Evolutionary conservation across 768 basidiomycete genomes (phyloP).

Genomic region (Serendipita sp.): DNA sequence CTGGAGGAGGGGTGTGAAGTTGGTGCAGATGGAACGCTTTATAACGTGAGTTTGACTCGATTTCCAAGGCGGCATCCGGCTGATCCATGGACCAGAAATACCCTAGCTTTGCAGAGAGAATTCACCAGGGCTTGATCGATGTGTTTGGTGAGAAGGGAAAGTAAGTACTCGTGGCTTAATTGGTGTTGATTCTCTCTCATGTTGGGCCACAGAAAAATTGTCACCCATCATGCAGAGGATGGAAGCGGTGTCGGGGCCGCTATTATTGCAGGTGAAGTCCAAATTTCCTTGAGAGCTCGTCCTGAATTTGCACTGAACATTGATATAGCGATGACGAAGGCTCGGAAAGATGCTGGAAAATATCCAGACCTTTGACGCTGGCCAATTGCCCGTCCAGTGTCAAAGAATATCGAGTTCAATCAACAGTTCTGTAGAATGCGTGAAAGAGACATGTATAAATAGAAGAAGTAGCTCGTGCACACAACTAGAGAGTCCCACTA

Average conservation of each 20-base stretch:
- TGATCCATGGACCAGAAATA: constrained; percentile 68
- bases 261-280: constrained; percentile 66
- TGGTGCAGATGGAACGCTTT: constrained; percentile 88
- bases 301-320: constrained; percentile 8
- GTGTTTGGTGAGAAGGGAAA: constrained; percentile 93
- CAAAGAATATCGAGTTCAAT: not conserved
- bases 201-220: constrained; percentile 41
- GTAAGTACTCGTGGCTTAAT: constrained; percentile 28
- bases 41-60: constrained; percentile 48
- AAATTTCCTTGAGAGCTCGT: not conserved
- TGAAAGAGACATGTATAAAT: too few species aligned
- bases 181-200: not conserved
- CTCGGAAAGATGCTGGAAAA: constrained; percentile 50
- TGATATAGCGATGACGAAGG: constrained; percentile 71
- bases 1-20: constrained; percentile 83
- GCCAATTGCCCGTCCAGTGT: too few species aligned
- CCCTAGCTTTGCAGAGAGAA: constrained; percentile 82
- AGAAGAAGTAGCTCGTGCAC: too few species aligned
- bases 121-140: constrained; percentile 84
- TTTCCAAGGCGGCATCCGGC: not conserved
- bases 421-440: too few species aligned
- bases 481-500: too few species aligned
- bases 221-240: constrained; percentile 76
- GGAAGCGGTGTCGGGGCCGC: constrained; percentile 92
- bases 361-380: constrained; percentile 30